Evolutionary conservation across 2,329 filamentous ascomycete genomes (phyloP).

Genomic region (Diaporthe destruens): DNA sequence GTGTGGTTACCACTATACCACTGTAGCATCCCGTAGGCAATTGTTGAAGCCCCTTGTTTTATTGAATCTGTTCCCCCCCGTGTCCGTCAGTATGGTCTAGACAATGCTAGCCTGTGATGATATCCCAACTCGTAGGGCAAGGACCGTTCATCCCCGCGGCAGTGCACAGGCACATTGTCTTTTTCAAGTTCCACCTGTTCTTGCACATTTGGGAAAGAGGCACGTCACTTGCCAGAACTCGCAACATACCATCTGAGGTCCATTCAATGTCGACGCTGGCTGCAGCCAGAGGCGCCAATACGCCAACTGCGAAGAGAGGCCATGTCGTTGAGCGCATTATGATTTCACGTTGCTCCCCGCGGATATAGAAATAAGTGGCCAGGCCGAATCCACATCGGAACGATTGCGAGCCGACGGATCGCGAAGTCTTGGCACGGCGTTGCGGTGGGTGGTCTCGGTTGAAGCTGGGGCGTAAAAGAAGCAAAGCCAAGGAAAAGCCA

Average conservation of each 20-base stretch:
- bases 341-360: neutral
- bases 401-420: neutral
- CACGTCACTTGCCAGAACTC: neutral
- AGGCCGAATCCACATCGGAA: conserved; percentile 33
- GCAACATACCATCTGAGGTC: conserved; percentile 39
- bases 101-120: neutral
- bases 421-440: conserved; percentile 24
- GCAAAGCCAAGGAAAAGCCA: conserved; percentile 41
- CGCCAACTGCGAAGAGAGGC: conserved; percentile 33
- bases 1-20: conserved; percentile 62
- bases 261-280: conserved; percentile 39
- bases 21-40: conserved; percentile 60
- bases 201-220: no score
- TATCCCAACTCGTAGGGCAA: neutral
- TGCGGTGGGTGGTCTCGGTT: neutral
- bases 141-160: no score
- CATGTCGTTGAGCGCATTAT: conserved; percentile 38
- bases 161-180: neutral
- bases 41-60: conserved; percentile 53
- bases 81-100: neutral
- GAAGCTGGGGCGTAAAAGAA: conserved; percentile 26
- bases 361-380: neutral
- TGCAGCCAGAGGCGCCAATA: conserved; percentile 23
- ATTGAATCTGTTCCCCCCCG: conserved; percentile 46
- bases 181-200: no score